phyloP scores from a whole-genome alignment of 2,329 filamentous ascomycete genomes.

The Emergomyces pasteurianus region DNA sequence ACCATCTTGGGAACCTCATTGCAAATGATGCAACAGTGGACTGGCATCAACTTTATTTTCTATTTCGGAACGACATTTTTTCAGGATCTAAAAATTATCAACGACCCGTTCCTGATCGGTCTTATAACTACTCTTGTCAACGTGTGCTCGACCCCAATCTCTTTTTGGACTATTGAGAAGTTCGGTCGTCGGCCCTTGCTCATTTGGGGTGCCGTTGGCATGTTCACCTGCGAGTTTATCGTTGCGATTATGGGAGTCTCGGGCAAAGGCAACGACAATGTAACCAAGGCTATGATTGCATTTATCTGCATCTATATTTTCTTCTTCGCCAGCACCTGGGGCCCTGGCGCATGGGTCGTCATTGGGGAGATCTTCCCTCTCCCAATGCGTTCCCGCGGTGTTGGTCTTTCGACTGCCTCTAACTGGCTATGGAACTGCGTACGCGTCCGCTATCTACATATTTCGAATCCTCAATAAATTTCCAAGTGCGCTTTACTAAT shows the following conservation, averaged over 20 bases:
- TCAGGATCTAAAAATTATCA: slow-evolving; percentile 61
- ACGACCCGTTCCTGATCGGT: slow-evolving; percentile 69
- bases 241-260: slow-evolving; percentile 65
- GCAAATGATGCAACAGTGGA: slow-evolving; percentile 73
- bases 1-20: slow-evolving; percentile 60
- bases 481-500: neutral
- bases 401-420: slow-evolving; percentile 72
- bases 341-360: slow-evolving; percentile 57
- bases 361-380: slow-evolving; percentile 88
- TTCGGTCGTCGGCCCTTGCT: slow-evolving; percentile 72
- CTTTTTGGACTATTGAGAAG: slow-evolving; percentile 75
- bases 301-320: slow-evolving; percentile 91
- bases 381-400: slow-evolving; percentile 76
- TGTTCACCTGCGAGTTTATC: slow-evolving; percentile 79
- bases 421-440: slow-evolving; percentile 87
- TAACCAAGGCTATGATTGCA: slow-evolving; percentile 57
- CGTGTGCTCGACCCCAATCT: slow-evolving; percentile 71
- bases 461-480: neutral
- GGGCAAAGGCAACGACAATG: slow-evolving; percentile 35
- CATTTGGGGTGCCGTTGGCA: slow-evolving; percentile 64
- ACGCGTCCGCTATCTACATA: slow-evolving; percentile 22
- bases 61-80: slow-evolving; percentile 77
- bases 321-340: slow-evolving; percentile 85
- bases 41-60: slow-evolving; percentile 89
- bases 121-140: slow-evolving; percentile 83